These are phyloP conservation scores for Glycine soja DNA, from an alignment of 306 rosid genomes.

Conservation along the genomic window DNA sequence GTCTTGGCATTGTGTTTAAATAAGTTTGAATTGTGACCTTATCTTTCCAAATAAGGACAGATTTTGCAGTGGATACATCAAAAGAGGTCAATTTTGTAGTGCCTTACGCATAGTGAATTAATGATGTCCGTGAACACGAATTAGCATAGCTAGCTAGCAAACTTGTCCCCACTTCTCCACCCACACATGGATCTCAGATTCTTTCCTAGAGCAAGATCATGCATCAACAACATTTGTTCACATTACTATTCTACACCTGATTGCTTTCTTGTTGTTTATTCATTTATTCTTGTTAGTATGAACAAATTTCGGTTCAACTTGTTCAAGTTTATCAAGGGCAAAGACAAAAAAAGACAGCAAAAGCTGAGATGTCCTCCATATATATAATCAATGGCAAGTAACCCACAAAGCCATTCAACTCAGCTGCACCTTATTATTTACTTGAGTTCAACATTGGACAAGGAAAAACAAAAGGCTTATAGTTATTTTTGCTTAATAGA, in stretches of 20 bases:
- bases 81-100: neutral
- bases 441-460: too few species aligned
- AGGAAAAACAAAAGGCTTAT: too few species aligned
- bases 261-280: neutral
- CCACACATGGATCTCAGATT: neutral
- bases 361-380: neutral
- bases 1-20: neutral
- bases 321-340: neutral
- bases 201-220: neutral
- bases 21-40: neutral
- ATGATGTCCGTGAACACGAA: conserved; percentile 34
- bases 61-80: neutral
- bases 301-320: neutral
- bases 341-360: neutral
- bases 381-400: neutral
- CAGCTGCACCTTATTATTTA: too few species aligned
- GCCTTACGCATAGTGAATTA: neutral
- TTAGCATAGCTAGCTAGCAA: too few species aligned
- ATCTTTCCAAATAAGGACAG: conserved; percentile 18
- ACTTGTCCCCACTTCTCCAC: conserved; percentile 38
- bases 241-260: neutral
- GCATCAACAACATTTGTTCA: neutral
- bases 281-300: too few species aligned
- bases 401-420: too few species aligned
- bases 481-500: too few species aligned